Percentiles rank a stretch among this genome's conserved stretches.
Evolutionary conservation across 768 basidiomycete species (phyloP).

Genomic region (Amanita polypyramis): DNA sequence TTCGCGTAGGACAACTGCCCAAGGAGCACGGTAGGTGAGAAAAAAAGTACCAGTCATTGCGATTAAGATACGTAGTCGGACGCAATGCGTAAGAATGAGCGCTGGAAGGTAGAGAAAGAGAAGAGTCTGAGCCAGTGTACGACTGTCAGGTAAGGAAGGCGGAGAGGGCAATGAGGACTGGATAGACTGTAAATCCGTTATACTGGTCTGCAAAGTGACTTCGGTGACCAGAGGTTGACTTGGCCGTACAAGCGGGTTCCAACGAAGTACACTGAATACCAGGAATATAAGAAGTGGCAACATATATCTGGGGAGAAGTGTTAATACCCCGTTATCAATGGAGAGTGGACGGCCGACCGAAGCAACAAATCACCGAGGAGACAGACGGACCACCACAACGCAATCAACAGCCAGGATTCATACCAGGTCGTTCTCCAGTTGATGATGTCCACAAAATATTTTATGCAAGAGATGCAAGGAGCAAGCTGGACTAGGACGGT

Average conservation of each 20-base stretch:
- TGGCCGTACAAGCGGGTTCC: conserved; percentile 13
- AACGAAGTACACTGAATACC: conserved; percentile 19
- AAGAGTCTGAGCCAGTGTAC: conserved; percentile 43
- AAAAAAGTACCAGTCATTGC: conserved; percentile 49
- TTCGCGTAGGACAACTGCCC: conserved; percentile 43
- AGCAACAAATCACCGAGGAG: conserved; percentile 43
- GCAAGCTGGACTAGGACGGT: conserved; percentile 52
- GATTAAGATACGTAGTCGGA: conserved; percentile 52
- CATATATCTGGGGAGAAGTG: conserved; percentile 15
- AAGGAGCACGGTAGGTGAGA: conserved; percentile 59
- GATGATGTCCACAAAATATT: conserved; percentile 34
- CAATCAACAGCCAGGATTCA: conserved; percentile 58
- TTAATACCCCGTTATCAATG: conserved; percentile 7
- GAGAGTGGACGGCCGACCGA: conserved; percentile 20
- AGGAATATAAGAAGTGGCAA: conserved; percentile 50
- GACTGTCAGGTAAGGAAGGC: conserved; percentile 20
- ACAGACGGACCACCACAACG: conserved; percentile 70
- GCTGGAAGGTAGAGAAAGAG: conserved; percentile 54
- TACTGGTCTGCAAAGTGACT: conserved; percentile 35
- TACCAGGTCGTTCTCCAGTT: conserved; percentile 52
- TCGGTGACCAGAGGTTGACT: conserved; percentile 36
- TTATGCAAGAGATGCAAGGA: conserved; percentile 35
- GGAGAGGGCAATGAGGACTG: conserved; percentile 43
- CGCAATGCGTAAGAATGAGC: conserved; percentile 47
- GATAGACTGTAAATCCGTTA: conserved; percentile 60